Conservation (phyloP, 148 eudicot species). For the Camellia sinensis region DNA sequence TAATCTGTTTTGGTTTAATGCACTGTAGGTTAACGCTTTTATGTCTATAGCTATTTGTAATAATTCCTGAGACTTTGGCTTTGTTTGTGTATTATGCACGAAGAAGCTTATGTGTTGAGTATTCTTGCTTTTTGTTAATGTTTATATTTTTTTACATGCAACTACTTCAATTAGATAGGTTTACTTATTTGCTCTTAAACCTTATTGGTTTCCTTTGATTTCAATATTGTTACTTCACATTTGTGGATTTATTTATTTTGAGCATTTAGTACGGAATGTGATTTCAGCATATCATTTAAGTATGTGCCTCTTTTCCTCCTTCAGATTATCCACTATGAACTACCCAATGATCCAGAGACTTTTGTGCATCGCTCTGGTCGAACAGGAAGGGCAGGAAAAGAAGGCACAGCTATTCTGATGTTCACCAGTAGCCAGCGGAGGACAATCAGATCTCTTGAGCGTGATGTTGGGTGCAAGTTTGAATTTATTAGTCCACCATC, state of each 20-base stretch:
- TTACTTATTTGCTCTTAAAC: neutral
- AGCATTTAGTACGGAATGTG: neutral
- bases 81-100: neutral
- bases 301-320: conserved; percentile 9
- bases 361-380: conserved; percentile 99
- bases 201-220: neutral
- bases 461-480: conserved; percentile 89
- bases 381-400: conserved; percentile 97
- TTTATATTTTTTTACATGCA: neutral
- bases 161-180: neutral
- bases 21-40: no score
- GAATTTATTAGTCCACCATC: conserved; percentile 69
- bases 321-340: conserved; percentile 87
- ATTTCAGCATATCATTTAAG: neutral
- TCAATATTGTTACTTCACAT: neutral
- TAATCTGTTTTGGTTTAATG: no score
- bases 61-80: no score
- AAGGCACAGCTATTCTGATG: conserved; percentile 80
- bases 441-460: conserved; percentile 75
- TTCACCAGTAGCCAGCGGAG: conserved; percentile 76
- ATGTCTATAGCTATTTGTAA: no score
- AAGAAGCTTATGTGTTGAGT: neutral
- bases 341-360: conserved; percentile 95
- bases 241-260: neutral
- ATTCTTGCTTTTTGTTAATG: neutral